Conservation (phyloP, 306 rosid genomes). For the Glycine tomentella region DNA sequence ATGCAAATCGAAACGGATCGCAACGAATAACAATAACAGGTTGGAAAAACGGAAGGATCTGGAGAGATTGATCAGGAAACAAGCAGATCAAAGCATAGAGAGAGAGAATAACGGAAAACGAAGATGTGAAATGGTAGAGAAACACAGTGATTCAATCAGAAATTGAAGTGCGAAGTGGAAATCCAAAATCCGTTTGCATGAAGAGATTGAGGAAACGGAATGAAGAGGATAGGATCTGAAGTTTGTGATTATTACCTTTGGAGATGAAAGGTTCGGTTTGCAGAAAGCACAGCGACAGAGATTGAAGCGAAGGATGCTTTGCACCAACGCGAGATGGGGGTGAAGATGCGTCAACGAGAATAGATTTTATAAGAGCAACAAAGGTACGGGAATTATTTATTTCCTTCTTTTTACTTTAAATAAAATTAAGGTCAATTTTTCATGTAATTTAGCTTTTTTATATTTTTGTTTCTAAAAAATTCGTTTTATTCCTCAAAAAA, state of each 20-base stretch:
- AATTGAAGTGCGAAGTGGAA: constrained; percentile 13
- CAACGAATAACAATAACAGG: constrained; percentile 3
- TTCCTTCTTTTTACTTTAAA: neutral
- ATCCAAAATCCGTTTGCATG: neutral
- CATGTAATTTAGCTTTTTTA: too few relatives aligned
- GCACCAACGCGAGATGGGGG: constrained; percentile 51
- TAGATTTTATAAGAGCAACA: constrained; percentile 43
- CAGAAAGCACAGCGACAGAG: constrained; percentile 15
- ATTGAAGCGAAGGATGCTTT: constrained; percentile 44
- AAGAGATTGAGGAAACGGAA: constrained; percentile 9
- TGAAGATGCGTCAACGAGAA: constrained; percentile 24
- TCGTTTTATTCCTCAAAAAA: too few relatives aligned
- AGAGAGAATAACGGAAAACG: too few relatives aligned
- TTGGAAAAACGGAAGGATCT: constrained; percentile 58
- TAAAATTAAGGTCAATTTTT: neutral
- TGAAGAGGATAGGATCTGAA: constrained; percentile 43
- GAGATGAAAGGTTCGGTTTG: constrained; percentile 44
- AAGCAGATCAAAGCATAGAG: constrained; percentile 38
- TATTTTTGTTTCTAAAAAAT: too few relatives aligned
- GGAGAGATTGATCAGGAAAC: constrained; percentile 28
- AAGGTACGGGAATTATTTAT: constrained; percentile 22
- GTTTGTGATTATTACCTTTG: constrained; percentile 55
- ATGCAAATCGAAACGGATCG: constrained; percentile 41
- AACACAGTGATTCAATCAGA: neutral
- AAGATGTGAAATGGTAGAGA: neutral